A percentile compares a stretch with the other conserved stretches of the same genome.
Conservation (phyloP, 495 filamentous ascomycete genomes). For the Penicillium roqueforti region DNA sequence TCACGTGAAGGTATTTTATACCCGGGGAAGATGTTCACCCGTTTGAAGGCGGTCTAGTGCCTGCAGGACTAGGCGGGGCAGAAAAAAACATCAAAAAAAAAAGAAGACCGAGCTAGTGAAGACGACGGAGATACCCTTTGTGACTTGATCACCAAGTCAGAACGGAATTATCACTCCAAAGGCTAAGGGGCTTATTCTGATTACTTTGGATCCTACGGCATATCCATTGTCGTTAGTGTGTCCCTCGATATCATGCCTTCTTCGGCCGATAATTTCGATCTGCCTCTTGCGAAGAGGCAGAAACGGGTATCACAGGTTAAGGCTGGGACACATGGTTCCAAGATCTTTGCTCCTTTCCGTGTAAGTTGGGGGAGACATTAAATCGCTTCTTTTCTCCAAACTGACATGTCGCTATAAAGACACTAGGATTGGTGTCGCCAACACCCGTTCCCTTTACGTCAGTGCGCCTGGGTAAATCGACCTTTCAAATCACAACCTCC, state of each 20-base stretch:
- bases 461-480: constrained; percentile 84
- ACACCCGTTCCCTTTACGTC: constrained; percentile 84
- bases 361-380: constrained; percentile 48
- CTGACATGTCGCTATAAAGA: constrained; percentile 46
- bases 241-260: constrained; percentile 36
- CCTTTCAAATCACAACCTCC: constrained; percentile 95
- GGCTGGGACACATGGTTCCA: constrained; percentile 47
- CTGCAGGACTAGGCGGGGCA: constrained; percentile 8
- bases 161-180: background rate
- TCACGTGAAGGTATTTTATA: background rate
- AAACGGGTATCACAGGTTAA: constrained; percentile 43
- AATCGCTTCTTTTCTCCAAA: background rate
- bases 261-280: constrained; percentile 45
- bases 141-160: background rate
- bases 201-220: background rate
- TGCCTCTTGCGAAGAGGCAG: constrained; percentile 62
- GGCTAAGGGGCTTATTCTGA: background rate
- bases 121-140: background rate
- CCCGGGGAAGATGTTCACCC: background rate
- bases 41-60: constrained; percentile 6
- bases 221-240: background rate
- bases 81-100: constrained; percentile 10
- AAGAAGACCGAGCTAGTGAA: background rate
- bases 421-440: constrained; percentile 87
- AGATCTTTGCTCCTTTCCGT: constrained; percentile 87